Base-by-base conservation (phyloP, 805 yeast species). In the Teunomyces funiuensis region DNA sequence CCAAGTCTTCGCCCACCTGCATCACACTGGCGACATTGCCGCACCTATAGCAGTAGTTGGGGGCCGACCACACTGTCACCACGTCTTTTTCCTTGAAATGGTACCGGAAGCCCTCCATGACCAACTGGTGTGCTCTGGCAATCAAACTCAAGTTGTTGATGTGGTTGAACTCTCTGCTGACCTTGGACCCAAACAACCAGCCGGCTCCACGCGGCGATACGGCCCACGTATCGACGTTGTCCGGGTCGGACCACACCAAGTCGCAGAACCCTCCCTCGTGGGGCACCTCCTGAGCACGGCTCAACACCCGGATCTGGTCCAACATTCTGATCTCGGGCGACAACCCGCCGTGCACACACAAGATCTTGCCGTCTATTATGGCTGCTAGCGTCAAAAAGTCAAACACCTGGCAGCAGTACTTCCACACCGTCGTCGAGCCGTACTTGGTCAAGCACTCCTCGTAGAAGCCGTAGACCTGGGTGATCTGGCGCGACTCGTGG, bases 241-340 rank as follows among this genome's bases (percentile, higher is more conserved):
- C 98, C 1, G 99, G 99, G 59, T 91, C 99, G 15, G 95, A 84
- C 99, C 99, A 91, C 28, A 91, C 90, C 55, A 91, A 77, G 64
- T 91, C 99, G 60, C 97, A 93, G 63, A 91, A 91, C 2, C 97
- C 98, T 53, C 99, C 99, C 68, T 91, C 99, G 62, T 93, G 98
- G 2, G 99, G 99, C 36, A 91, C 97, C 66, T 91, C 98, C 65
- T 91, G 98, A 3, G 98, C 98, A 57, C 99, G 77, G 40, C 93
- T 85, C 43, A 91, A 72, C 14, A 91, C 98, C 55, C 98, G 75
- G 51, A 91, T 89, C 66, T 91, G 99, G 63, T 91, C 99, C 51
- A 91, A 75, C 96, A 93, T 90, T 61, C 98, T 80, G 49, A 91
- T 90, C 64, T 93, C 98, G 2, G 99, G 99, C 10, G 96, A 87